phyloP scores from a whole-genome alignment of 345 rosid genomes.

The Lenwebbia sp. region DNA sequence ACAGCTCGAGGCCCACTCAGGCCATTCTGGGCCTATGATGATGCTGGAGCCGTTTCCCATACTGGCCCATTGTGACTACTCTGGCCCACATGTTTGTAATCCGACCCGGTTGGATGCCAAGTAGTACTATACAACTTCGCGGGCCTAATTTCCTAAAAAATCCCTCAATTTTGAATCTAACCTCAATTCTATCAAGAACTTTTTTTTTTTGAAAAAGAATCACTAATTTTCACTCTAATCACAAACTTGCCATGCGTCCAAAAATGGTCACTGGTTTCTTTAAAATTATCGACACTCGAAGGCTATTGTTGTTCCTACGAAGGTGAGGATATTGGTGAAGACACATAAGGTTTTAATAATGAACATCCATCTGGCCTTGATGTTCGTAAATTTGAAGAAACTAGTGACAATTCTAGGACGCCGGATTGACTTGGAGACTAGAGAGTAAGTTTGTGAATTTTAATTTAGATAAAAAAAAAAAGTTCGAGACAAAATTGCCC shows the following conservation, averaged over 20 bases:
- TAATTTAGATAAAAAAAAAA: background rate
- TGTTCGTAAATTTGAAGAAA: too few relatives aligned
- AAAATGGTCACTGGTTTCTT: background rate
- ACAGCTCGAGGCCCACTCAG: background rate
- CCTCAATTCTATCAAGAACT: background rate
- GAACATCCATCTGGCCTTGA: too few relatives aligned
- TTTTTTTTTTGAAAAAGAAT: background rate
- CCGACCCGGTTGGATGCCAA: background rate
- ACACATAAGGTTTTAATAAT: too few relatives aligned
- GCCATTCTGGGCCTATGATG: background rate
- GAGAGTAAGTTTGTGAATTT: background rate
- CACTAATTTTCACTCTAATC: background rate
- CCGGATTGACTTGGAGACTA: background rate
- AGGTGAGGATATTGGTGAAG: too few relatives aligned
- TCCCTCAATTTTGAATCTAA: background rate
- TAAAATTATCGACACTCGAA: background rate
- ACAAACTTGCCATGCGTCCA: background rate
- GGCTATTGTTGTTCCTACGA: too few relatives aligned
- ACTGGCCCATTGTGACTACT: background rate
- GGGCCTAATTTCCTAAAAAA: background rate
- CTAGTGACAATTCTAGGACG: background rate
- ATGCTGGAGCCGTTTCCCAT: background rate
- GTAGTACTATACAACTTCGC: background rate
- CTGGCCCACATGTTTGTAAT: background rate
- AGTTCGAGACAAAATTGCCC: rapidly evolving